Evolutionary conservation across 805 yeast genomes (phyloP).

Genomic region (Vanderwaltozyma tropicalis): DNA sequence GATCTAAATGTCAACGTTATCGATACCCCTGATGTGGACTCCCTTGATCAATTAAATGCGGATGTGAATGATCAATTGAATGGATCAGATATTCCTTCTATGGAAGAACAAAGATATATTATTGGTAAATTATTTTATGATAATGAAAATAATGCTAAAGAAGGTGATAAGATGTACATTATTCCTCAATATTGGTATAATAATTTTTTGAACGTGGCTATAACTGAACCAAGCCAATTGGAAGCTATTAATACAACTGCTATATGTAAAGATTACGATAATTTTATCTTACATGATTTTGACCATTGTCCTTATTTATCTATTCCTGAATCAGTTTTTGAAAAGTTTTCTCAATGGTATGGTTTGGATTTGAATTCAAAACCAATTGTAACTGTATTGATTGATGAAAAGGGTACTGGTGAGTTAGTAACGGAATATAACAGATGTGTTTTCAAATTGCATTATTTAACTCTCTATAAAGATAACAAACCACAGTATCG

Average conservation of each 20-base stretch:
- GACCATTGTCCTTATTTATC: slow-evolving; percentile 23
- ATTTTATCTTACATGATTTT: slow-evolving; percentile 30
- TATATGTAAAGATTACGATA: slow-evolving; percentile 37
- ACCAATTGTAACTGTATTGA: slow-evolving; percentile 31
- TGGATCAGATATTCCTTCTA: not conserved
- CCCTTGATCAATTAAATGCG: too few relatives aligned
- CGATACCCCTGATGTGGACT: too few relatives aligned
- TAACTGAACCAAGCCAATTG: slow-evolving; percentile 23
- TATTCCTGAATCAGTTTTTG: slow-evolving; percentile 37
- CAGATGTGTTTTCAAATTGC: slow-evolving; percentile 30
- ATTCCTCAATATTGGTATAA: slow-evolving; percentile 39
- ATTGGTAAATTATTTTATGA: slow-evolving; percentile 9
- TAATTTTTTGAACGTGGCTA: slow-evolving; percentile 29
- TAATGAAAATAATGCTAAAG: slow-evolving; percentile 18
- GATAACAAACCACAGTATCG: slow-evolving; percentile 6
- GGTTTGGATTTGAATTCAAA: slow-evolving; percentile 35
- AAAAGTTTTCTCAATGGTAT: slow-evolving; percentile 41
- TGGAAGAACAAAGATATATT: slow-evolving; percentile 12
- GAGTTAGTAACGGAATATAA: slow-evolving; percentile 28
- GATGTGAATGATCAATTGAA: too few relatives aligned
- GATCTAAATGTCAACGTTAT: too few relatives aligned
- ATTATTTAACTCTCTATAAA: slow-evolving; percentile 19
- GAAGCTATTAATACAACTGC: slow-evolving; percentile 40
- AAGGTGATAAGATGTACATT: slow-evolving; percentile 41
- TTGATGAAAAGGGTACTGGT: slow-evolving; percentile 20